phyloP scores from a whole-genome alignment of 257 asterid species.

The Rhazya stricta region DNA sequence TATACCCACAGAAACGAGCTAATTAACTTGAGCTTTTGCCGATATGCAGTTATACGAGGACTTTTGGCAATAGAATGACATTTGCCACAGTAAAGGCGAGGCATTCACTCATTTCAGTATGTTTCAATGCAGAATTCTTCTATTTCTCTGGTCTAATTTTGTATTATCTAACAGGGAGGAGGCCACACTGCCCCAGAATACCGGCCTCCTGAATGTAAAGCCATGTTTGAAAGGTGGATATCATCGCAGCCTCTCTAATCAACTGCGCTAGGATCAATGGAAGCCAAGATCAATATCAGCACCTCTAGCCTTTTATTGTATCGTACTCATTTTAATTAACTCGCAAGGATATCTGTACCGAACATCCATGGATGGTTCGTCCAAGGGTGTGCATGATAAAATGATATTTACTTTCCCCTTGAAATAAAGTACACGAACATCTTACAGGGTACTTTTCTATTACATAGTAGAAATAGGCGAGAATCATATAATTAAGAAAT shows the following conservation, averaged over 20 bases:
- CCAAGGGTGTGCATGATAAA: no score
- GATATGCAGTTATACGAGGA: slow-evolving; percentile 28
- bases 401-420: no score
- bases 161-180: slow-evolving; percentile 22
- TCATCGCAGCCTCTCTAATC: slow-evolving; percentile 22
- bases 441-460: no score
- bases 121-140: neutral
- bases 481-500: no score
- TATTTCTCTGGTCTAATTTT: neutral
- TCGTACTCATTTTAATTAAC: no score
- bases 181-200: slow-evolving; percentile 38
- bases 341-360: no score
- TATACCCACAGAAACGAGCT: neutral
- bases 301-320: no score
- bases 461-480: no score
- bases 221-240: slow-evolving; percentile 32
- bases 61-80: slow-evolving; percentile 31
- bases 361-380: no score
- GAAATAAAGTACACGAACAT: no score
- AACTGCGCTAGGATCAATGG: no score
- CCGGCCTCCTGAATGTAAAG: slow-evolving; percentile 25
- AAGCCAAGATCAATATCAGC: no score
- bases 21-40: neutral
- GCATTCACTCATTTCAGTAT: neutral
- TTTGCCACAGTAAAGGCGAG: slow-evolving; percentile 32